Base-by-base conservation (phyloP, 1,284 basidiomycete species). In the Tremellales sp. region DNA sequence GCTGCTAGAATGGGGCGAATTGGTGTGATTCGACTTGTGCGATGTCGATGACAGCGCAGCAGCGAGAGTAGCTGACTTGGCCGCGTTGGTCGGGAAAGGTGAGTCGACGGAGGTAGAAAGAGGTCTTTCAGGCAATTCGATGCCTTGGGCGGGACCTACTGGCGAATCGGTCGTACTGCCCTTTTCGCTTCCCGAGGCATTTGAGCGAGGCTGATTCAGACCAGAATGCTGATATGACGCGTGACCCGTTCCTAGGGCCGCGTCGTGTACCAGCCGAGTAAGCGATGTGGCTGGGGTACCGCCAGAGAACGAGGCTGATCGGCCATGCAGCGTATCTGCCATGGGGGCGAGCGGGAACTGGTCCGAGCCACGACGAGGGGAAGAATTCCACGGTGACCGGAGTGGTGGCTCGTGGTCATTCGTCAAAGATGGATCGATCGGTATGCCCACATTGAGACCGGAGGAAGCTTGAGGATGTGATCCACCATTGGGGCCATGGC, bases 211-310 rank as follows among this genome's bases (percentile, higher is more conserved):
- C 8, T 45, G 46, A 47, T 61, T 62, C 37, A 58, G 40, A 0
- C 61, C 37, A 8, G 57, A 46, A 21, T 52, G 45, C 8, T 15
- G 8, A 31, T 31, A 15, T n/a, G 56, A 43, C 3, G 73, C 72
- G 45, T 70, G 65, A 10, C 73, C 73, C 0, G 65, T 69, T 4
- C 71, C 57, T 24, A 71, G 48, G 0, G 71, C 72, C 4, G 72
- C 72, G 49, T 73, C 72, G 42, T 70, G 66, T 1, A 75, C 72
- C 70, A 75, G 67, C 11, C 71, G 54, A 0, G 70, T 68, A 26
- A 74, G 54, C 12, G 65, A 68, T 1, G 64, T 63, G 3, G 68
- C 54, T 10, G 62, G 61, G 17, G 57, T 45, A 15, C 55, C 56
- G n/a, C 49, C 50, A 37, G 49, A 52, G 53, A 50, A 56, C n/a